phyloP scores from a whole-genome alignment of 106 monocot genomes.

The Gastrodia elata region DNA sequence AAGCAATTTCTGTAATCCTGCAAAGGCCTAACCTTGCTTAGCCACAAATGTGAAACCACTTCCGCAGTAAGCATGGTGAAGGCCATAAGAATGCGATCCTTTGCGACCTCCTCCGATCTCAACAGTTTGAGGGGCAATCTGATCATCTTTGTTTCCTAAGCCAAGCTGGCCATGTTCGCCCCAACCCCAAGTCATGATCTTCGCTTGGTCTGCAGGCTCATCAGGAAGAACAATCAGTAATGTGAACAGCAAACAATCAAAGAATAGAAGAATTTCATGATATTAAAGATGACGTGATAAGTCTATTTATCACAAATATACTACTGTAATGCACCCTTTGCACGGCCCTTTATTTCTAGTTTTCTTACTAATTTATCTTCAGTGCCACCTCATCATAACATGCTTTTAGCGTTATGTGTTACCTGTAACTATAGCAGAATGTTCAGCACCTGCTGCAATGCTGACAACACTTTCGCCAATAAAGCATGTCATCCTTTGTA shows the following conservation, averaged over 20 bases:
- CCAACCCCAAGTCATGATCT: conserved; percentile 86
- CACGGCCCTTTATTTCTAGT: too few relatives aligned
- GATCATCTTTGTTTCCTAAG: conserved; percentile 53
- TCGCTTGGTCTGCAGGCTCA: conserved; percentile 39
- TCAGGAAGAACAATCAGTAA: not conserved
- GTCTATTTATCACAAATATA: too few relatives aligned
- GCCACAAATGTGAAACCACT: conserved; percentile 73
- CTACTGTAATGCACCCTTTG: too few relatives aligned
- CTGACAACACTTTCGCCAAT: conserved; percentile 30
- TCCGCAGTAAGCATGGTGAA: conserved; percentile 48
- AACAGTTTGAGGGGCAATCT: conserved; percentile 41
- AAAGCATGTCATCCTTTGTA: conserved; percentile 28
- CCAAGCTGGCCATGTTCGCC: conserved; percentile 93
- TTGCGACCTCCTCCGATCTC: conserved; percentile 11
- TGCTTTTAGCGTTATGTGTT: too few relatives aligned
- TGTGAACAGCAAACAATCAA: not conserved
- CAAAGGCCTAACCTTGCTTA: conserved; percentile 11
- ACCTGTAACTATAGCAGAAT: conserved; percentile 80
- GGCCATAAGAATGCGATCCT: not conserved
- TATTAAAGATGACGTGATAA: too few relatives aligned
- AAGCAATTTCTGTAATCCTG: not conserved
- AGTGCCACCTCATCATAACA: too few relatives aligned
- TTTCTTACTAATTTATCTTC: too few relatives aligned
- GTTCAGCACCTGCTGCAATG: conserved; percentile 77
- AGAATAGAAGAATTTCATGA: not conserved